Evolutionary conservation across 768 basidiomycete species (phyloP), one percentile per base, ranked within the genome.

Genomic region (Chalciporus pseudorubinellus): DNA sequence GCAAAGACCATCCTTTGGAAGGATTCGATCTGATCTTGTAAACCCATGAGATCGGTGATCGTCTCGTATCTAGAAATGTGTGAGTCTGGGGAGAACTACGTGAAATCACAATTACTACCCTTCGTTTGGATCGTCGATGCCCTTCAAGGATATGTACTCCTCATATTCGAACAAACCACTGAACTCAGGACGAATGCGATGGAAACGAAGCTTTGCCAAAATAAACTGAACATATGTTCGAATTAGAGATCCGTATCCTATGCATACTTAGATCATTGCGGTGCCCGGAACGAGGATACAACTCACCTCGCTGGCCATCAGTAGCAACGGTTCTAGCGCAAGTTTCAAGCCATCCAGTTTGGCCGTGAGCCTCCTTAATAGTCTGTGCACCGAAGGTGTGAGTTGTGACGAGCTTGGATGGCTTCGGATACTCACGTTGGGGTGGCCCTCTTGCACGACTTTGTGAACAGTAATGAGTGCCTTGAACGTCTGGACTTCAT

Each of bases 131-230:
- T 99, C 94, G 66, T 98, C 93, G 55, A 98, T 97, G 20, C 92
- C 93, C 71, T 97, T 95, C 63, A 99, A 74, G 20, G 92, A 92
- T 58, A 99, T 84, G 66, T 99, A 99, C 70, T 99, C 97, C 65
- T 98, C 95, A 61, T 99, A 99, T 70, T 99, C 97, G 65, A 99
- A 99, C 6, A 99, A 73, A 21, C 97, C 97, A 70, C 98, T 98
- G 75, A 99, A 99, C 68, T 98, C 97, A 2, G 92, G 91, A 62
- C 97, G 85, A 38, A 95, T 77, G 22, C 92, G 88, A 70, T 98
- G 97, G 71, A 98, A 98, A 38, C 94, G 81, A 38, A 99, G 83
- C 70, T 99, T 99, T 16, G 94, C 88, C 46, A 98, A 76, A 48
- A 98, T 85, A 69, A 97, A 97, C 57, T 94, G 89, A 11, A 98